A percentile compares a stretch with the other conserved stretches of the same genome.
These are phyloP conservation scores for Eurotiales sp. DNA, from an alignment of 2,329 filamentous ascomycete species.

Conservation along the genomic window DNA sequence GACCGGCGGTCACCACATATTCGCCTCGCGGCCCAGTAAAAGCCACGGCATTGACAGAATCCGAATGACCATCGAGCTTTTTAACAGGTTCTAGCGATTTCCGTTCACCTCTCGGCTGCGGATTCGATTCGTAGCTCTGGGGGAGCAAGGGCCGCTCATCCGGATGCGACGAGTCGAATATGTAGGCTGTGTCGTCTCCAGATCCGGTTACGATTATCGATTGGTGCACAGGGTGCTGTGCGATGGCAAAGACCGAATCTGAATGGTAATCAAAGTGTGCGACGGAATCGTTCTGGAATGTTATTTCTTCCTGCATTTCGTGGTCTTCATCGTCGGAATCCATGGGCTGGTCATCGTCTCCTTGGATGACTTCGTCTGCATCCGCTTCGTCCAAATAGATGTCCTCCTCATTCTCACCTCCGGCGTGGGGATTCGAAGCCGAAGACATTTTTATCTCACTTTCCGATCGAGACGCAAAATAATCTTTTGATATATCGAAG, in stretches of 20 bases:
- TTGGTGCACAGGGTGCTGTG: slow-evolving; percentile 78
- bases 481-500: too few relatives aligned
- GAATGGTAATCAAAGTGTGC: slow-evolving; percentile 89
- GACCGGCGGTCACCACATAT: slow-evolving; percentile 77
- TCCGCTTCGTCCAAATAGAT: slow-evolving; percentile 75
- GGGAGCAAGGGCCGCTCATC: slow-evolving; percentile 64
- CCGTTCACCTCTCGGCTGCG: slow-evolving; percentile 55
- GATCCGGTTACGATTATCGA: slow-evolving; percentile 84
- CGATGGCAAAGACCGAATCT: slow-evolving; percentile 91
- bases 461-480: not conserved
- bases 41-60: slow-evolving; percentile 80
- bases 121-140: slow-evolving; percentile 67
- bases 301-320: slow-evolving; percentile 43
- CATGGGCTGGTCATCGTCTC: slow-evolving; percentile 69
- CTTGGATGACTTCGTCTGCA: slow-evolving; percentile 70
- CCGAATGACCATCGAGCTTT: slow-evolving; percentile 81
- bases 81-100: slow-evolving; percentile 63
- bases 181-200: slow-evolving; percentile 78
- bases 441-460: slow-evolving; percentile 27
- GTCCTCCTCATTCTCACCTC: slow-evolving; percentile 54
- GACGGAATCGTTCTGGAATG: slow-evolving; percentile 84
- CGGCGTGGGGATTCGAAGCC: slow-evolving; percentile 25
- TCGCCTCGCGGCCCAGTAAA: slow-evolving; percentile 83
- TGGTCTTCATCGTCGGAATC: slow-evolving; percentile 56
- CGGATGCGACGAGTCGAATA: slow-evolving; percentile 71